Percentiles rank a stretch among this genome's conserved stretches.
Evolutionary conservation across 768 basidiomycete species (phyloP).

Genomic region (Zangia roseola): DNA sequence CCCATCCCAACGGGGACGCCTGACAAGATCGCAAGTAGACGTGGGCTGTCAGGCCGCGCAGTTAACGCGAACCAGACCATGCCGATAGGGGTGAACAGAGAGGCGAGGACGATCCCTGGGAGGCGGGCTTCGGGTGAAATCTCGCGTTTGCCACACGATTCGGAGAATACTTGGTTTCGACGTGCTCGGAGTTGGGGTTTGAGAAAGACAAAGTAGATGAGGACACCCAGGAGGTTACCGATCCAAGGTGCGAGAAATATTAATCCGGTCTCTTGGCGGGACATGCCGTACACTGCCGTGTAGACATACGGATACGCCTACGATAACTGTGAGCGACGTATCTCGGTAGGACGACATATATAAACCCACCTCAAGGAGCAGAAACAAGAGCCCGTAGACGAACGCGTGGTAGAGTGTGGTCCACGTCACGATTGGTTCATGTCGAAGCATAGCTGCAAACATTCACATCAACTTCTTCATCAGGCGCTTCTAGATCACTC

Average conservation of each 20-base stretch:
- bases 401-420: constrained; percentile 29
- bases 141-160: constrained; percentile 22
- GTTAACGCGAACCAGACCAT: constrained; percentile 29
- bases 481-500: constrained; percentile 1
- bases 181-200: constrained; percentile 21
- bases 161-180: constrained; percentile 11
- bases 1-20: constrained; percentile 29
- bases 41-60: constrained; percentile 12
- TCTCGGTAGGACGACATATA: not conserved
- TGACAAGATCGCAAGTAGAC: constrained; percentile 16
- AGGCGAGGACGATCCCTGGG: constrained; percentile 24
- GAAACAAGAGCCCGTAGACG: constrained; percentile 27
- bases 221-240: constrained; percentile 27
- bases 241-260: constrained; percentile 27
- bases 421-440: constrained; percentile 28
- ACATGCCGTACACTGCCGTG: constrained; percentile 20
- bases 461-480: not conserved
- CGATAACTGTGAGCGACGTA: not conserved
- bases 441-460: constrained; percentile 21
- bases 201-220: constrained; percentile 25
- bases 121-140: constrained; percentile 29
- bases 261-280: constrained; percentile 21
- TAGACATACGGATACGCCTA: constrained; percentile 27
- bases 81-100: constrained; percentile 27
- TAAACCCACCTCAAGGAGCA: constrained; percentile 25